phyloP scores from a whole-genome alignment of 129 eudicot species.

The Lactuca saligna region DNA sequence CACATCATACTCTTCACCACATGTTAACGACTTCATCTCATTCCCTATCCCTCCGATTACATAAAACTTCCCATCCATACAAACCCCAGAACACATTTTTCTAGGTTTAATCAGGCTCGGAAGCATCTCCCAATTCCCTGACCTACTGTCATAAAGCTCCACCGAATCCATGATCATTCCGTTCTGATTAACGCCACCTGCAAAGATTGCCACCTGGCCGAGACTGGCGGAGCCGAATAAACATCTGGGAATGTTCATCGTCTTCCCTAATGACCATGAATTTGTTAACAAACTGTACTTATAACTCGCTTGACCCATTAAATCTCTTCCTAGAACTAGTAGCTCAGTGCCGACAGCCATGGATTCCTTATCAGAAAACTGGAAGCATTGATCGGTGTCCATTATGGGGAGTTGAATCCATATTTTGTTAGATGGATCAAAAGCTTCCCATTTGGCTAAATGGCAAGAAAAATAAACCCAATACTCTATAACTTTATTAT shows the following conservation, averaged over 20 bases:
- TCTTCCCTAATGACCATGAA: conserved; percentile 49
- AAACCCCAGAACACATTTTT: conserved; percentile 60
- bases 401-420: conserved; percentile 57
- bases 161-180: conserved; percentile 42
- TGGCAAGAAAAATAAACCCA: conserved; percentile 72
- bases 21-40: conserved; percentile 37
- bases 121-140: conserved; percentile 47
- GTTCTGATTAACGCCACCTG: conserved; percentile 53
- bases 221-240: conserved; percentile 69
- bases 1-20: conserved; percentile 65
- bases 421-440: conserved; percentile 51
- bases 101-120: conserved; percentile 51
- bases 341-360: conserved; percentile 69
- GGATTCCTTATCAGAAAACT: conserved; percentile 54
- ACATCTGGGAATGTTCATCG: conserved; percentile 54
- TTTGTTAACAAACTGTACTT: conserved; percentile 52
- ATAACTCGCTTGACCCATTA: conserved; percentile 34
- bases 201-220: conserved; percentile 59
- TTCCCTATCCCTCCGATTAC: conserved; percentile 59
- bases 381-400: conserved; percentile 39
- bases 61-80: conserved; percentile 68
- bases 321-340: conserved; percentile 45
- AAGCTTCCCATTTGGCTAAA: conserved; percentile 64
- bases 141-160: conserved; percentile 51
- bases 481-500: conserved; percentile 37